Evolutionary conservation across 306 rosid species (phyloP).

Genomic region (Vigna mungo): DNA sequence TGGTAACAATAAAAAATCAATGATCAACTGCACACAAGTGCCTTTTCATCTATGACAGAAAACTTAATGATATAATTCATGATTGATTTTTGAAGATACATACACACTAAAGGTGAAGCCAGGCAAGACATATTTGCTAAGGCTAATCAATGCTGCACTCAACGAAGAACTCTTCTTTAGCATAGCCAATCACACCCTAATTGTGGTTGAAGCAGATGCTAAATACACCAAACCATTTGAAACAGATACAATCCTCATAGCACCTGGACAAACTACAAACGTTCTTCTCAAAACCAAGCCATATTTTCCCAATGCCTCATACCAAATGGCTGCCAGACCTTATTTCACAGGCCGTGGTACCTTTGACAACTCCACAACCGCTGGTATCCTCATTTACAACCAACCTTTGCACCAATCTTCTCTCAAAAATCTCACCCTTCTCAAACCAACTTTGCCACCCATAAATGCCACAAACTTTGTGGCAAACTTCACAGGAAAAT

Average conservation of each 20-base stretch:
- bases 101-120: constrained; percentile 76
- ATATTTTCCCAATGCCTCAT: constrained; percentile 63
- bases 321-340: constrained; percentile 69
- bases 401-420: constrained; percentile 38
- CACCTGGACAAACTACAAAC: constrained; percentile 84
- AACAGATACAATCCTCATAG: constrained; percentile 54
- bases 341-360: constrained; percentile 67
- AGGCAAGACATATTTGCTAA: constrained; percentile 76
- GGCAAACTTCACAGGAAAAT: constrained; percentile 53
- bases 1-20: constrained; percentile 1
- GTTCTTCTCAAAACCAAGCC: constrained; percentile 70
- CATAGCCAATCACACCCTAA: constrained; percentile 77
- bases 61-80: neutral
- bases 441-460: constrained; percentile 66
- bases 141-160: constrained; percentile 89
- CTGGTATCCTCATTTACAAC: constrained; percentile 68
- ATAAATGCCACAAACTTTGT: constrained; percentile 73
- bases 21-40: neutral
- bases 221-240: constrained; percentile 71
- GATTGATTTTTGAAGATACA: constrained; percentile 57
- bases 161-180: constrained; percentile 83
- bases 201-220: constrained; percentile 81
- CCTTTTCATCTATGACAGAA: constrained; percentile 1
- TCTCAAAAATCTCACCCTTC: constrained; percentile 43
- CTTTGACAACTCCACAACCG: constrained; percentile 76